Conservation (phyloP, 208 protist species). For the Naegleria gruberi region DNA sequence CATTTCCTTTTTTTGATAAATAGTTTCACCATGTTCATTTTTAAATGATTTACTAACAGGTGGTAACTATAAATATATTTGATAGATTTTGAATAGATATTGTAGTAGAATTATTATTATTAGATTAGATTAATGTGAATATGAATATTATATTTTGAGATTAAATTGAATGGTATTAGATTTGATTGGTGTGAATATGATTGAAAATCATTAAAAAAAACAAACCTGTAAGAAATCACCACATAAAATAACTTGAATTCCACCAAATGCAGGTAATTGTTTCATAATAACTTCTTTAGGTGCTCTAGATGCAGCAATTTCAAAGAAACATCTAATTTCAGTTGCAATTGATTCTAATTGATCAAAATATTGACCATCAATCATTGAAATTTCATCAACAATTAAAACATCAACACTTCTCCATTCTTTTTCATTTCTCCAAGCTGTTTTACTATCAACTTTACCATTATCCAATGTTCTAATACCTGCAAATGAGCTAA, state of each 20-base stretch:
- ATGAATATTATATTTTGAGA: no score
- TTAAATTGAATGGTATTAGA: no score
- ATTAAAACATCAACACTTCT: slow-evolving; percentile 62
- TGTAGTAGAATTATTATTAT: no score
- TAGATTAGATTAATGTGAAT: no score
- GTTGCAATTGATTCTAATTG: slow-evolving; percentile 61
- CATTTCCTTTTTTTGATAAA: not conserved
- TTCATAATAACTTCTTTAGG: slow-evolving; percentile 34
- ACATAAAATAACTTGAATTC: slow-evolving; percentile 75
- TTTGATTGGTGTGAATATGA: no score
- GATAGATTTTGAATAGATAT: no score
- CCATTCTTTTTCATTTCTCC: slow-evolving; percentile 9
- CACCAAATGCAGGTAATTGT: slow-evolving; percentile 68
- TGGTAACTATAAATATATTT: no score
- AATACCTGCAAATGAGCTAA: not conserved
- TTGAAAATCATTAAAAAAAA: slow-evolving; percentile 53
- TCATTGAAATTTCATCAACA: slow-evolving; percentile 81
- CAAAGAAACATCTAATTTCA: slow-evolving; percentile 38
- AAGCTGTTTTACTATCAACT: not conserved
- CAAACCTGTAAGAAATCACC: slow-evolving; percentile 81
- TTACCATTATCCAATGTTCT: not conserved
- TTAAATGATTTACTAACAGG: not conserved
- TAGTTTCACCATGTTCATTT: not conserved
- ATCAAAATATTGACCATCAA: slow-evolving; percentile 66
- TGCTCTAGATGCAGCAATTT: not conserved